Conservation (phyloP, 176 grass and related monocot species). For the Triticum urartu region DNA sequence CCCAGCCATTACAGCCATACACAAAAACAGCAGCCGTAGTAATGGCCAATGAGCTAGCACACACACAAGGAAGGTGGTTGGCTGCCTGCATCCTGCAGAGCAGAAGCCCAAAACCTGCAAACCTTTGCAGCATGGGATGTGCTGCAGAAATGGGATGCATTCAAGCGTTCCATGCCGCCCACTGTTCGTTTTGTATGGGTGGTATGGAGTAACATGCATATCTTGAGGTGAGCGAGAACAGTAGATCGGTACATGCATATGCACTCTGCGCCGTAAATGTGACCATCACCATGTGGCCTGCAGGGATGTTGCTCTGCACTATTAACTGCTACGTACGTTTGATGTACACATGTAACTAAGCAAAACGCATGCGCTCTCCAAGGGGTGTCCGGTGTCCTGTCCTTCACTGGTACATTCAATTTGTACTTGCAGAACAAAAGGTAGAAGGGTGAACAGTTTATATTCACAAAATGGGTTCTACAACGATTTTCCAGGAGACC, state of each 20-base stretch:
- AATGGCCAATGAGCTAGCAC: conserved; percentile 32
- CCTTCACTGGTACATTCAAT: no score
- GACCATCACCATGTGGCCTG: neutral
- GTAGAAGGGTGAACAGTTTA: no score
- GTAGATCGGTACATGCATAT: conserved; percentile 18
- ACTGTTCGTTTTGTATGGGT: conserved; percentile 38
- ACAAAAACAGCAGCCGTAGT: conserved; percentile 39
- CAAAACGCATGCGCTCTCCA: neutral
- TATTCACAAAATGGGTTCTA: no score
- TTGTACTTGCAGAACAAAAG: no score
- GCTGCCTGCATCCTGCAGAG: conserved; percentile 29
- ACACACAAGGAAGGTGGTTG: conserved; percentile 39
- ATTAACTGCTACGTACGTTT: neutral
- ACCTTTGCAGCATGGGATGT: conserved; percentile 41
- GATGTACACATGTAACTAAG: neutral
- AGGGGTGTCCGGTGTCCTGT: neutral
- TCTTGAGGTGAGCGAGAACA: conserved; percentile 15
- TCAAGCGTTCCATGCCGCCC: conserved; percentile 37
- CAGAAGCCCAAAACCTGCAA: conserved; percentile 32
- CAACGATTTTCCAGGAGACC: no score
- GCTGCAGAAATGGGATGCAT: conserved; percentile 42
- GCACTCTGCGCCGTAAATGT: neutral
- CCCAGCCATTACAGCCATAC: conserved; percentile 34
- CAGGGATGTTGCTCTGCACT: neutral
- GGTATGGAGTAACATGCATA: conserved; percentile 34